Conservation (phyloP, 2,329 filamentous ascomycete genomes). For the Botryosphaeria dothidea region DNA sequence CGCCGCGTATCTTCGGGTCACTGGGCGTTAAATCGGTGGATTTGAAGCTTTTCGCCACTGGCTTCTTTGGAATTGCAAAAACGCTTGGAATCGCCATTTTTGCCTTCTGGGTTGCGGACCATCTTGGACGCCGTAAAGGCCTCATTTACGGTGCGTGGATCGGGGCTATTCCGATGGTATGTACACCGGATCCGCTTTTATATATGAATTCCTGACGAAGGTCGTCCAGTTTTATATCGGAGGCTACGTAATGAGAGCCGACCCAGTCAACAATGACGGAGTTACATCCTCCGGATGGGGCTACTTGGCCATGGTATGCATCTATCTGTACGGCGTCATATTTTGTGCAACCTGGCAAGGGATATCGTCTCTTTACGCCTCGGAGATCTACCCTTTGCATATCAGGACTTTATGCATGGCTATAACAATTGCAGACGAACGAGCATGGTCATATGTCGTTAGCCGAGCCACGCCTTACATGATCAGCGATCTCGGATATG, state of each 20-base stretch:
- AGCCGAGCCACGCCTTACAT: constrained; percentile 41
- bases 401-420: constrained; percentile 44
- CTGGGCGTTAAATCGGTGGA: constrained; percentile 48
- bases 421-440: constrained; percentile 33
- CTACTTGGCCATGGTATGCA: constrained; percentile 55
- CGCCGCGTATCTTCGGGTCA: constrained; percentile 40
- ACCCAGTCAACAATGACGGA: constrained; percentile 49
- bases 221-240: constrained; percentile 48
- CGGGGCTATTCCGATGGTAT: constrained; percentile 48
- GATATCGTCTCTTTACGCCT: constrained; percentile 47
- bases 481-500: constrained; percentile 39
- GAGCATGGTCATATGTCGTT: constrained; percentile 38
- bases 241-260: constrained; percentile 55
- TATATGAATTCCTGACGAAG: not conserved
- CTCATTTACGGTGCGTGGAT: constrained; percentile 52
- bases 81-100: not conserved
- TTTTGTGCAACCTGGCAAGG: constrained; percentile 50
- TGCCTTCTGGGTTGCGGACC: constrained; percentile 39
- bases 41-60: constrained; percentile 49
- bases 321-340: constrained; percentile 58
- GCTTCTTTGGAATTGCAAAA: constrained; percentile 48
- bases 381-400: constrained; percentile 50
- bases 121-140: constrained; percentile 41
- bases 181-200: not conserved
- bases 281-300: constrained; percentile 50